Percentiles rank a stretch among this genome's conserved stretches.
phyloP scores from a whole-genome alignment of 2,329 filamentous ascomycete species.

The Teratosphaeria zuluensis region DNA sequence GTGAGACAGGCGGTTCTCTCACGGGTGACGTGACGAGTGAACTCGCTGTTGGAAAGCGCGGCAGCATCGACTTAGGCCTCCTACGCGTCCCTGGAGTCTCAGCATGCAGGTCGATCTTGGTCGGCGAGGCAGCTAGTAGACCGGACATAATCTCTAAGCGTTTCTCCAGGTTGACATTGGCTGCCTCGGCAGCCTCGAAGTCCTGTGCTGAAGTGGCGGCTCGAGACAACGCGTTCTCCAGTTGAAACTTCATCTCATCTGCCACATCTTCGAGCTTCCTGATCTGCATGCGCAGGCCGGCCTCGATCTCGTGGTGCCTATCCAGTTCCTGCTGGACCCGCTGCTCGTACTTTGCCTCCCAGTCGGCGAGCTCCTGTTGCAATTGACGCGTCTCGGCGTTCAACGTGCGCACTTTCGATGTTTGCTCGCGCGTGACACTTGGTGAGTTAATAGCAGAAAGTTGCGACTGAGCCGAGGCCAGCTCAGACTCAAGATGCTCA shows the following conservation, averaged over 20 bases:
- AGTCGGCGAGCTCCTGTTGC: constrained; percentile 26
- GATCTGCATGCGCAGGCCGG: constrained; percentile 19
- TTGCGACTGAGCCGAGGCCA: constrained; percentile 32
- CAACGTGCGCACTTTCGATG: constrained; percentile 28
- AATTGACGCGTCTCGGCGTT: constrained; percentile 25
- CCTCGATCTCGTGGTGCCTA: constrained; percentile 19
- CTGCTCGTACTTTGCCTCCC: constrained; percentile 29
- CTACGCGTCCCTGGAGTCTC: constrained; percentile 16
- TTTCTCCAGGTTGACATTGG: constrained; percentile 29
- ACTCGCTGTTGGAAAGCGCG: constrained; percentile 25
- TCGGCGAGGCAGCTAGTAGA: constrained; percentile 28
- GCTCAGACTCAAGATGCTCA: constrained; percentile 39
- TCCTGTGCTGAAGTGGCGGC: constrained; percentile 21
- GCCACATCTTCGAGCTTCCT: constrained; percentile 20
- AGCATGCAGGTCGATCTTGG: constrained; percentile 25
- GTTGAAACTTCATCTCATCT: constrained; percentile 19
- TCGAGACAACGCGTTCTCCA: constrained; percentile 26
- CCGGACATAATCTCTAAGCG: constrained; percentile 29
- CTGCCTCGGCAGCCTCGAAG: constrained; percentile 25
- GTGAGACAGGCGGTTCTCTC: constrained; percentile 7
- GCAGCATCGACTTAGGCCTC: constrained; percentile 26
- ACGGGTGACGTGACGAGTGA: constrained; percentile 19
- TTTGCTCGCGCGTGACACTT: constrained; percentile 26
- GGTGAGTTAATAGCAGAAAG: constrained; percentile 33
- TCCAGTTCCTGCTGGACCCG: constrained; percentile 26